phyloP scores from a whole-genome alignment of 2,329 filamentous ascomycete genomes.

The Fusarium foetens region DNA sequence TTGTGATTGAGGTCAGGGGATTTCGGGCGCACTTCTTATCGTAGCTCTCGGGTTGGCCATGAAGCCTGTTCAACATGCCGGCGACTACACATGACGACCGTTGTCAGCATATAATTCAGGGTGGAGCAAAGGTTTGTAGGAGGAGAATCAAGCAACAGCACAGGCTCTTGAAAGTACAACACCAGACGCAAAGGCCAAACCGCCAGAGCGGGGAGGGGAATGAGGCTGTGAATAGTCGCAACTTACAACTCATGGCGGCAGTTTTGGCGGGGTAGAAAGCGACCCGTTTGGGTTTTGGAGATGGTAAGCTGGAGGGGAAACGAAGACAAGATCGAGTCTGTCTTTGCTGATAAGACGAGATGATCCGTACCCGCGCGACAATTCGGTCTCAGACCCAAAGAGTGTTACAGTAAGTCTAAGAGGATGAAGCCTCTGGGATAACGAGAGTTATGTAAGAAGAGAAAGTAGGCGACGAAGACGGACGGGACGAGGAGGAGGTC shows the following conservation, averaged over 20 bases:
- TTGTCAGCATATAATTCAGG: slow-evolving; percentile 37
- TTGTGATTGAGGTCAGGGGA: slow-evolving; percentile 13
- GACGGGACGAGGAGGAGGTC: slow-evolving; percentile 27
- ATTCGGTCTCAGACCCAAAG: slow-evolving; percentile 17
- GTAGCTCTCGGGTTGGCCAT: slow-evolving; percentile 97
- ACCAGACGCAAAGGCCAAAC: slow-evolving; percentile 16
- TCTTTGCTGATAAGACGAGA: not conserved
- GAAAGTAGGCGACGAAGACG: slow-evolving; percentile 5
- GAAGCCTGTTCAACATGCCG: slow-evolving; percentile 93
- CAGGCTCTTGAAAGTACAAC: not conserved
- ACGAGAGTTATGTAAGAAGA: slow-evolving; percentile 23
- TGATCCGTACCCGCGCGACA: slow-evolving; percentile 5
- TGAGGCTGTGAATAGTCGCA: slow-evolving; percentile 43
- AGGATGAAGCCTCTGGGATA: slow-evolving; percentile 24
- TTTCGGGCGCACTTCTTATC: slow-evolving; percentile 83
- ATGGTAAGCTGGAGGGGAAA: slow-evolving; percentile 15
- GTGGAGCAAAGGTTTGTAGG: not conserved
- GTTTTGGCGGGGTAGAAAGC: slow-evolving; percentile 43
- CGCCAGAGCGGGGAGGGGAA: slow-evolving; percentile 34
- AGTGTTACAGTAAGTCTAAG: slow-evolving; percentile 1
- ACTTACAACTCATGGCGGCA: slow-evolving; percentile 49
- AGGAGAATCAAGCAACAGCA: not conserved
- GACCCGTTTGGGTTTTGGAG: slow-evolving; percentile 22
- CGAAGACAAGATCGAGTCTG: not conserved
- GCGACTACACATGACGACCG: slow-evolving; percentile 66